Conservation (phyloP, 2,329 filamentous ascomycete genomes). For the Penicillium sp. region DNA sequence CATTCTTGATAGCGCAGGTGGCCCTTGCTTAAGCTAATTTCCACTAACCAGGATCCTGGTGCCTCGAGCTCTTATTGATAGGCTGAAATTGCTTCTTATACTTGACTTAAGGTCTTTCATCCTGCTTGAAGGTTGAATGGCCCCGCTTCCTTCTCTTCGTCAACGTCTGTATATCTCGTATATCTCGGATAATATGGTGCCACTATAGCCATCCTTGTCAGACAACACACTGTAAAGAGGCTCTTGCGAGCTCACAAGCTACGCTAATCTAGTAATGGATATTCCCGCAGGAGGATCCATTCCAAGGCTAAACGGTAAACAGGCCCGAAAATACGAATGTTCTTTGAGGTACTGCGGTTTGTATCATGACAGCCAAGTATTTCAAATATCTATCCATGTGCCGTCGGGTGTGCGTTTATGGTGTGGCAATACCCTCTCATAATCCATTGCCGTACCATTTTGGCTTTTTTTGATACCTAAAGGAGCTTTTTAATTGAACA, state of each 20-base stretch:
- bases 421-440: too few relatives aligned
- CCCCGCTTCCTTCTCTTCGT: neutral
- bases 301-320: neutral
- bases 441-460: too few relatives aligned
- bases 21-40: constrained; percentile 7
- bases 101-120: neutral
- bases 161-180: neutral
- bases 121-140: neutral
- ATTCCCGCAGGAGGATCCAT: neutral
- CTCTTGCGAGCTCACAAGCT: neutral
- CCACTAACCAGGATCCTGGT: constrained; percentile 9
- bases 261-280: neutral
- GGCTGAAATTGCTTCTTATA: constrained; percentile 5
- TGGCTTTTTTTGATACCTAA: too few relatives aligned
- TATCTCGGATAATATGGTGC: neutral
- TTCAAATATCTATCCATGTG: too few relatives aligned
- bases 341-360: neutral
- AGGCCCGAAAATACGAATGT: neutral
- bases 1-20: neutral
- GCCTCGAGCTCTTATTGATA: constrained; percentile 11
- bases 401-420: too few relatives aligned
- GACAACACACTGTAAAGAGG: neutral
- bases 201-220: neutral
- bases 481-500: too few relatives aligned
- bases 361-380: neutral